Conservation (phyloP, 2,329 filamentous ascomycete species). For the Clarireedia monteithiana region DNA sequence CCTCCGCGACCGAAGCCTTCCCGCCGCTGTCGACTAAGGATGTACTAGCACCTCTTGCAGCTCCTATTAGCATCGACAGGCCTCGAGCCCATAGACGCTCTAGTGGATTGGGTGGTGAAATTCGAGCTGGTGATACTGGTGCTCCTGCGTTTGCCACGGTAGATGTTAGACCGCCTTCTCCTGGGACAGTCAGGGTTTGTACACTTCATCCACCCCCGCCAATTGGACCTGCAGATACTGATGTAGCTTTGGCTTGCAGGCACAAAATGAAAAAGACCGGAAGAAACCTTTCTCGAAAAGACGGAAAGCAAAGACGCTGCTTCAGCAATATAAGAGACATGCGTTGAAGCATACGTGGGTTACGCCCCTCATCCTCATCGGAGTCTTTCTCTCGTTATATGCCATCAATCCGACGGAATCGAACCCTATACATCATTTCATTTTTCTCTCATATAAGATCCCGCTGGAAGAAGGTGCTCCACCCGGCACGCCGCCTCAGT, state of each 20-base stretch:
- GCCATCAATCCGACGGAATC: constrained; percentile 65
- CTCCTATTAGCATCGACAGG: constrained; percentile 14
- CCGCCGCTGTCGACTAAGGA: constrained; percentile 9
- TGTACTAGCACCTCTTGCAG: constrained; percentile 4
- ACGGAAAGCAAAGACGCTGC: constrained; percentile 28
- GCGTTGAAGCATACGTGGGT: constrained; percentile 51
- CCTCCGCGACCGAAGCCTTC: constrained; percentile 12
- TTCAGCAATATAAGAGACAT: constrained; percentile 39
- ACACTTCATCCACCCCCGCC: background rate
- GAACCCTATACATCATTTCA: constrained; percentile 72
- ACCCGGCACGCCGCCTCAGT: constrained; percentile 49
- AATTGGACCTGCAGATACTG: background rate
- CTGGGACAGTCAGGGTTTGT: constrained; percentile 22
- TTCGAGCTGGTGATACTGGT: constrained; percentile 42
- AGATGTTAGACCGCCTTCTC: constrained; percentile 24
- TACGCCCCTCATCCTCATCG: constrained; percentile 59
- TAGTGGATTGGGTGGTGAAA: constrained; percentile 42
- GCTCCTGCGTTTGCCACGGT: constrained; percentile 42
- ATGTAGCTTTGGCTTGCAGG: constrained; percentile 6
- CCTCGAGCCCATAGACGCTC: constrained; percentile 35
- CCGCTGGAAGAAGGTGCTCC: constrained; percentile 37
- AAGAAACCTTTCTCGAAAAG: constrained; percentile 29
- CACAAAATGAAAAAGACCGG: constrained; percentile 25
- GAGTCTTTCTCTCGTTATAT: constrained; percentile 58
- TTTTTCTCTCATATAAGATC: constrained; percentile 84